Percentiles rank a stretch among this genome's conserved stretches.
Evolutionary conservation across 1,284 basidiomycete species (phyloP).

Genomic region (Puccinia polysora): DNA sequence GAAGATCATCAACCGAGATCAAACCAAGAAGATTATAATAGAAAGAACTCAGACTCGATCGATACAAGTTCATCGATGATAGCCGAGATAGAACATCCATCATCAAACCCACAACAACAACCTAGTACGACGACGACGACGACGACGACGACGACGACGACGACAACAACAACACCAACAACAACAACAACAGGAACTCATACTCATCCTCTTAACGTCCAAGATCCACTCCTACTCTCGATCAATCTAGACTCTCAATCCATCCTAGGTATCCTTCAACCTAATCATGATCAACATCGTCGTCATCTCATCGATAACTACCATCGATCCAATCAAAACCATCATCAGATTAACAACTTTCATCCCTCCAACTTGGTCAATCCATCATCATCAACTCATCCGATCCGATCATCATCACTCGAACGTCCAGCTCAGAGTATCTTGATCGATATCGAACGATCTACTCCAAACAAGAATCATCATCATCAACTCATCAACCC

Average conservation of each 20-base stretch:
- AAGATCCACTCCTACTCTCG: no score
- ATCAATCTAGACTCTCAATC: no score
- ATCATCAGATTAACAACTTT: background rate
- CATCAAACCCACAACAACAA: background rate
- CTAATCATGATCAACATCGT: no score
- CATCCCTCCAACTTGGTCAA: background rate
- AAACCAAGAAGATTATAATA: no score
- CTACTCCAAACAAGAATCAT: background rate
- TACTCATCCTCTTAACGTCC: no score
- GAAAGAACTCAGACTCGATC: background rate
- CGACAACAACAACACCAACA: no score
- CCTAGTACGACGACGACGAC: background rate
- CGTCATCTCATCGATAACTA: no score
- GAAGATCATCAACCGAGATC: background rate
- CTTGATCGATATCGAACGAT: slow-evolving; percentile 7
- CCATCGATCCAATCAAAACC: background rate
- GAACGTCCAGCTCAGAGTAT: slow-evolving; percentile 9
- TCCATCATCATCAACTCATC: background rate
- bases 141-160: no score
- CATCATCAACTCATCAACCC: background rate
- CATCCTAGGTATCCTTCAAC: no score
- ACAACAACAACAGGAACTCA: no score
- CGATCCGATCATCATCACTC: background rate
- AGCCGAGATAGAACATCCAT: background rate
- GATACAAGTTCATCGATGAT: background rate